These are phyloP conservation scores for Lizonia empirigonia DNA, from an alignment of 2,329 filamentous ascomycete genomes.

Conservation along the genomic window DNA sequence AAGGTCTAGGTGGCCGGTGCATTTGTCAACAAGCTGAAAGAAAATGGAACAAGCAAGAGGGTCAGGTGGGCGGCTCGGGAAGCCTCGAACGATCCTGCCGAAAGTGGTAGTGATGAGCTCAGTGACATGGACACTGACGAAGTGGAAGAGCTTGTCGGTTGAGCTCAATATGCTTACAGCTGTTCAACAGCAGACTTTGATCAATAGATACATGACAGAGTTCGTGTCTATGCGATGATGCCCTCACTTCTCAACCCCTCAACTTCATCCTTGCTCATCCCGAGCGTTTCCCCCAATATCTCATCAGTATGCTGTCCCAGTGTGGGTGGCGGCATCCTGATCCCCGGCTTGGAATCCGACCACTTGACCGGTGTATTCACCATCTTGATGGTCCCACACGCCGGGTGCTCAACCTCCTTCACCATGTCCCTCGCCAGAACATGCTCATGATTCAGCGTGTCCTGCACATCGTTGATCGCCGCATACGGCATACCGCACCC, in stretches of 20 bases:
- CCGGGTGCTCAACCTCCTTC: conserved; percentile 79
- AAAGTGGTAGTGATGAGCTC: neutral
- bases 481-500: conserved; percentile 94
- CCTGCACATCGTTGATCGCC: conserved; percentile 90
- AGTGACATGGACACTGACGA: conserved; percentile 15
- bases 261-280: conserved; percentile 41
- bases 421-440: conserved; percentile 84
- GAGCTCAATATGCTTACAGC: neutral
- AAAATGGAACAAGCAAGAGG: neutral
- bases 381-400: conserved; percentile 84
- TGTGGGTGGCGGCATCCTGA: conserved; percentile 79
- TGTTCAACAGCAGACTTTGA: neutral
- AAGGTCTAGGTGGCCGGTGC: conserved; percentile 12
- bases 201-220: neutral
- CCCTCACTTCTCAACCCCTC: conserved; percentile 40
- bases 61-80: neutral
- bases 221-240: conserved; percentile 37
- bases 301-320: conserved; percentile 60
- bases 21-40: neutral
- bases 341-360: conserved; percentile 77
- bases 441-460: conserved; percentile 82
- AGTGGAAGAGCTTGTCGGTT: conserved; percentile 8
- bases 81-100: neutral
- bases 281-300: conserved; percentile 39
- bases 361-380: conserved; percentile 96